These are phyloP conservation scores for Erysimum cheiri DNA, from an alignment of 441 rosid genomes.

Conservation along the genomic window DNA sequence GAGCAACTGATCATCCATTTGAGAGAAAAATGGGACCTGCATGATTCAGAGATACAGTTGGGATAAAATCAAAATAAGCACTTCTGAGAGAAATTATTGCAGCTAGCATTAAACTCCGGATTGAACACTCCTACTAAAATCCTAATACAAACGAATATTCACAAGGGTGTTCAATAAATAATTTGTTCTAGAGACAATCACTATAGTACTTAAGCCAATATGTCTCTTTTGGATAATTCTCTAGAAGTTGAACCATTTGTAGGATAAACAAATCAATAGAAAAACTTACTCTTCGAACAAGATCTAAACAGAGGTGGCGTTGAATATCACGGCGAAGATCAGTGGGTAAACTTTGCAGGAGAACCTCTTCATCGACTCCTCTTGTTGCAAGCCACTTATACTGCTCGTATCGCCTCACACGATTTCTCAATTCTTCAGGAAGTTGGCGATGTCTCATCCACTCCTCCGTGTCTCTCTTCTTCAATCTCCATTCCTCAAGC, in stretches of 20 bases:
- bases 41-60: slow-evolving; percentile 8
- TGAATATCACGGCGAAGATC: slow-evolving; percentile 93
- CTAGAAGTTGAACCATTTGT: slow-evolving; percentile 11
- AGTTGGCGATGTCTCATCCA: slow-evolving; percentile 99
- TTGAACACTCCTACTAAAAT: background rate
- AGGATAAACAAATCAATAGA: slow-evolving; percentile 10
- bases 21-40: slow-evolving; percentile 96
- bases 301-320: slow-evolving; percentile 89
- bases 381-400: slow-evolving; percentile 93
- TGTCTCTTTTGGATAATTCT: background rate
- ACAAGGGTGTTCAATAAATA: too few relatives aligned
- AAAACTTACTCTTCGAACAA: slow-evolving; percentile 81
- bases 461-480: slow-evolving; percentile 92
- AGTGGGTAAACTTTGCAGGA: slow-evolving; percentile 76
- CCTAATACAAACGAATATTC: background rate
- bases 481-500: slow-evolving; percentile 94
- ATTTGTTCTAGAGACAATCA: background rate
- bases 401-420: slow-evolving; percentile 79
- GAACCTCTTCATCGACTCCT: slow-evolving; percentile 89
- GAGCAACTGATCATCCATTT: slow-evolving; percentile 92
- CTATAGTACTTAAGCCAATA: background rate
- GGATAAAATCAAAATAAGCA: background rate
- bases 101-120: background rate
- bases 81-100: background rate
- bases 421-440: slow-evolving; percentile 74